A percentile compares a stretch with the other conserved stretches of the same genome.
Conservation (phyloP, 2,329 filamentous ascomycete genomes). For the Ascochyta fabae region DNA sequence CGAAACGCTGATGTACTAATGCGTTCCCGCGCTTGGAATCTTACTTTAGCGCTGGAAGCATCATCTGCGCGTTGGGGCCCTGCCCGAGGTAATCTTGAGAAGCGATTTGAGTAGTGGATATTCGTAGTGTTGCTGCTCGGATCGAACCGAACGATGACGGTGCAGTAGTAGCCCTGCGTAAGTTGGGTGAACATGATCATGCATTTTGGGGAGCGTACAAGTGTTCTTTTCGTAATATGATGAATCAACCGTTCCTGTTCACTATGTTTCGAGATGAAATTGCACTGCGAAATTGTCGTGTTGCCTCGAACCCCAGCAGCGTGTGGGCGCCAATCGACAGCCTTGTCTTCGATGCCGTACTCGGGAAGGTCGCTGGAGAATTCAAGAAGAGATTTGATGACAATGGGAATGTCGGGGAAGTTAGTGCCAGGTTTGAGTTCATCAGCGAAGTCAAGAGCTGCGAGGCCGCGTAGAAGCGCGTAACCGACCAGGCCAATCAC, state of each 20-base stretch:
- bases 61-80: background rate
- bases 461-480: slow-evolving; percentile 19
- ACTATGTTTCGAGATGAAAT: background rate
- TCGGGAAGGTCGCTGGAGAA: background rate
- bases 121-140: slow-evolving; percentile 1
- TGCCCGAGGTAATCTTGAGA: slow-evolving; percentile 1
- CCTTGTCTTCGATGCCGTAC: slow-evolving; percentile 18
- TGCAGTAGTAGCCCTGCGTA: background rate
- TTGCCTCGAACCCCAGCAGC: background rate
- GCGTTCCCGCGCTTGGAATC: no score
- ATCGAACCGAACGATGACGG: slow-evolving; percentile 4
- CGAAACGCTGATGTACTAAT: no score
- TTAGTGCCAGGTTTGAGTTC: slow-evolving; percentile 20
- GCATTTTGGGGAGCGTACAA: no score
- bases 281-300: no score
- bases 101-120: background rate
- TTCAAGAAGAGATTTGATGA: slow-evolving; percentile 15
- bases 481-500: slow-evolving; percentile 18
- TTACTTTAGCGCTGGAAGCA: background rate
- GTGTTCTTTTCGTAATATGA: no score
- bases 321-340: slow-evolving; percentile 12
- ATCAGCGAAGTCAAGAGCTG: slow-evolving; percentile 17
- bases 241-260: background rate
- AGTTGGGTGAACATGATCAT: background rate
- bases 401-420: slow-evolving; percentile 16